These are phyloP conservation scores for Fusarium dimerum DNA, from an alignment of 2,329 filamentous ascomycete species.

Conservation along the genomic window DNA sequence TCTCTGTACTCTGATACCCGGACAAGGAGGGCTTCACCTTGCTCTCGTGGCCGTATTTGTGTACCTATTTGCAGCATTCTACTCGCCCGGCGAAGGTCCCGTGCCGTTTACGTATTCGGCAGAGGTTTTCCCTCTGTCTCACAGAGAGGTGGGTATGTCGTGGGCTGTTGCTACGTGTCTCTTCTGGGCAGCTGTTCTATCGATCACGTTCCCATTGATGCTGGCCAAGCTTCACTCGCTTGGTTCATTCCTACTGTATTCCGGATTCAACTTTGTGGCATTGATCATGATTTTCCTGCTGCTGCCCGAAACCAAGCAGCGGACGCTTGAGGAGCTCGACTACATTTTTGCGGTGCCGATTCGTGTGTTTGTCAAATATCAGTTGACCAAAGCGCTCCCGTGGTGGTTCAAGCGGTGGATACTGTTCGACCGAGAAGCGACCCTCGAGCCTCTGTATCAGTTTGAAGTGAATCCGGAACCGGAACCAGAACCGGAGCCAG, in stretches of 20 bases:
- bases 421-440: slow-evolving; percentile 47
- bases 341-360: slow-evolving; percentile 63
- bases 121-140: slow-evolving; percentile 70
- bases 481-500: too few relatives aligned
- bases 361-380: slow-evolving; percentile 56
- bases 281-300: slow-evolving; percentile 58
- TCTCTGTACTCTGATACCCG: slow-evolving; percentile 54
- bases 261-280: slow-evolving; percentile 56
- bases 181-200: slow-evolving; percentile 59
- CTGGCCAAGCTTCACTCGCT: slow-evolving; percentile 44
- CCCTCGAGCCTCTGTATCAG: slow-evolving; percentile 45
- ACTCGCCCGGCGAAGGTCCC: slow-evolving; percentile 59
- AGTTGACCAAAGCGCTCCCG: slow-evolving; percentile 56
- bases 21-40: slow-evolving; percentile 32
- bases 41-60: slow-evolving; percentile 57
- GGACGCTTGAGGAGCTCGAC: slow-evolving; percentile 57
- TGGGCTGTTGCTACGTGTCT: slow-evolving; percentile 68
- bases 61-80: slow-evolving; percentile 55
- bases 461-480: slow-evolving; percentile 35
- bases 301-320: slow-evolving; percentile 61
- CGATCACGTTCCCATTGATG: slow-evolving; percentile 65
- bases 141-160: slow-evolving; percentile 71
- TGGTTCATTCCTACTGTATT: slow-evolving; percentile 57
- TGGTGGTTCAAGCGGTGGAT: slow-evolving; percentile 63
- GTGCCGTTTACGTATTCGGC: slow-evolving; percentile 70